Conservation (phyloP, 495 filamentous ascomycete genomes). For the Neurospora sp. region DNA sequence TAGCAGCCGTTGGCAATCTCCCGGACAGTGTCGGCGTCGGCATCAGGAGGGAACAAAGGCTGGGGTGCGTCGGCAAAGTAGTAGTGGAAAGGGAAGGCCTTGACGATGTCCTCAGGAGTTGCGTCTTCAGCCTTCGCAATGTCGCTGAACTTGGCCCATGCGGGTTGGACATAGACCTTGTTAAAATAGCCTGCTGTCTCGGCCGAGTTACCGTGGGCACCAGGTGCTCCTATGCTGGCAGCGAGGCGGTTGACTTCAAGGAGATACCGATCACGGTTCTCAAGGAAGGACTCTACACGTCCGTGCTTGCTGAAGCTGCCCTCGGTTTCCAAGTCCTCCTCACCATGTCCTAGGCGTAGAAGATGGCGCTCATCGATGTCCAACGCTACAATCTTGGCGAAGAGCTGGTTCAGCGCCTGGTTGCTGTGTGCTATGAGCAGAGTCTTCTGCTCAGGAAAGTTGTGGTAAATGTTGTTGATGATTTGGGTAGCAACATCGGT, state of each 20-base stretch:
- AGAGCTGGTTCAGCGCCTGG: slow-evolving; percentile 96
- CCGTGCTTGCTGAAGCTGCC: slow-evolving; percentile 89
- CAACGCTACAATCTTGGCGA: slow-evolving; percentile 89
- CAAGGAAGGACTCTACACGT: slow-evolving; percentile 89
- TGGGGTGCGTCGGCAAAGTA: slow-evolving; percentile 87
- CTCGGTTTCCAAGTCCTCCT: slow-evolving; percentile 84
- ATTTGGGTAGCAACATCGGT: slow-evolving; percentile 98
- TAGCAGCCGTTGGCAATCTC: slow-evolving; percentile 83
- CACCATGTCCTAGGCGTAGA: slow-evolving; percentile 84
- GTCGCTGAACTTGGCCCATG: slow-evolving; percentile 81
- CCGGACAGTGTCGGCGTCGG: slow-evolving; percentile 54
- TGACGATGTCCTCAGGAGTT: slow-evolving; percentile 48
- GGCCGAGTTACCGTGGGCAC: slow-evolving; percentile 87
- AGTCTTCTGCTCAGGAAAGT: slow-evolving; percentile 86
- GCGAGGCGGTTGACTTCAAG: slow-evolving; percentile 82
- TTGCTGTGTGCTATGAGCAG: slow-evolving; percentile 95
- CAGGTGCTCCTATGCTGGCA: slow-evolving; percentile 69
- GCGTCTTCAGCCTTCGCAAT: slow-evolving; percentile 38
- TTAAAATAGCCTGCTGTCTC: slow-evolving; percentile 98
- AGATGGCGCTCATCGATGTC: slow-evolving; percentile 96
- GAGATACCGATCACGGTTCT: slow-evolving; percentile 70
- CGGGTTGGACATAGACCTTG: slow-evolving; percentile 75
- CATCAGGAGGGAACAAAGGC: slow-evolving; percentile 61
- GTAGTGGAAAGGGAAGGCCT: slow-evolving; percentile 78
- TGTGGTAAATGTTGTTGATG: slow-evolving; percentile 98